Evolutionary conservation across 139 green algal genomes (phyloP), one percentile per base, ranked within the genome.

Genomic region (Eudorina sp.): DNA sequence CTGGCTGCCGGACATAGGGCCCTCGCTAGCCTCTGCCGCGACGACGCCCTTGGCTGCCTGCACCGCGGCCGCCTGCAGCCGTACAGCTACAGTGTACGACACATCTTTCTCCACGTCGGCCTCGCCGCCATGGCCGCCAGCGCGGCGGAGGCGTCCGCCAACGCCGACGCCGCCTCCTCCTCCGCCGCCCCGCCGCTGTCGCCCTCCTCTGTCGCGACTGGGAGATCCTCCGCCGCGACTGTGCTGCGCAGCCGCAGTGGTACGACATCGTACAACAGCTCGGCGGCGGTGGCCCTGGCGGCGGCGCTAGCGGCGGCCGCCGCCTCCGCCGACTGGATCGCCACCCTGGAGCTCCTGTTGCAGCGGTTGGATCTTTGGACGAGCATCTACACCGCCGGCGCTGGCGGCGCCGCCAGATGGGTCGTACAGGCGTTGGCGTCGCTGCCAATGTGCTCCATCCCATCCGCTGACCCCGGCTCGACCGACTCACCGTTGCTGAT

Each of bases 301-400:
- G n/a, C 78, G 11, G 58, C 55, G 36, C 38, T 74, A 40, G 78
- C 55, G 40, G 38, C 58, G 38, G 78, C 78, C 31, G 55, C 58
- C 25, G 78, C 78, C 7, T 31, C 55, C 14, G 78, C 58, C 40
- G 58, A 85, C 78, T 85, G 78, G 78, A 74, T 74, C 40, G 23
- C 55, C 55, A 74, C 58, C 23, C 78, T 85, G 40, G 78, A 85
- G 58, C 78, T 75, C 23, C n/a, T 85, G 40, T 40, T 85, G 38
- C 78, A 85, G 41, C 78, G 78, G 51, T 66, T 85, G 78, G 78
- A 85, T 62, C 78, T 85, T 31, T 85, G 78, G 78, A 66, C 55
- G 27, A 66, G 45, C 55, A 85, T 85, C 53, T 85, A 85, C 53
- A 58, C 40, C 3, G 78, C 78, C 16, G 78, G 55, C 38, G 78